Evolutionary conservation across 192 early-diverging fungal genomes (phyloP).

Genomic region (Coemansia sp.): DNA sequence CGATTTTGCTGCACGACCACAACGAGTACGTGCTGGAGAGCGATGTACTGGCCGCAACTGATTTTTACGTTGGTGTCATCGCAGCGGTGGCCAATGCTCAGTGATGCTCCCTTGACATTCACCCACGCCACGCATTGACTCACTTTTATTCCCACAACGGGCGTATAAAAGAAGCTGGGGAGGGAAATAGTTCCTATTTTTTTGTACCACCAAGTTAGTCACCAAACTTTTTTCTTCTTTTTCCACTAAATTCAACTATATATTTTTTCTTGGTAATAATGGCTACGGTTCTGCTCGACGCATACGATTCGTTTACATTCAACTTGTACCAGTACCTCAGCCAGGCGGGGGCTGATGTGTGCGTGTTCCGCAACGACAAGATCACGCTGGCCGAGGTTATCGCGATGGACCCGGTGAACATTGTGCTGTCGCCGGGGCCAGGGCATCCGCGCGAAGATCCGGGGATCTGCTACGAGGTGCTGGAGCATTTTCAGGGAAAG

Average conservation of each 20-base stretch:
- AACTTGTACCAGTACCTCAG: constrained; percentile 96
- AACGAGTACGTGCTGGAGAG: constrained; percentile 81
- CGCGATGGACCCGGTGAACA: constrained; percentile 83
- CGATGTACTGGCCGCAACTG: constrained; percentile 69
- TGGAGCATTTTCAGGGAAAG: constrained; percentile 87
- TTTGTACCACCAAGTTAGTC: background rate
- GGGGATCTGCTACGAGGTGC: constrained; percentile 86
- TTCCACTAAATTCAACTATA: background rate
- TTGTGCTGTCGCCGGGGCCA: constrained; percentile 96
- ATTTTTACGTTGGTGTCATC: constrained; percentile 71
- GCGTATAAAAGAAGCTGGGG: background rate
- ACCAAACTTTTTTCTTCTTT: constrained; percentile 3
- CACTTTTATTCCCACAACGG: background rate
- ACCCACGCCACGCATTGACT: background rate
- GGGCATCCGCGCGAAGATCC: constrained; percentile 89
- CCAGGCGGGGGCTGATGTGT: constrained; percentile 87
- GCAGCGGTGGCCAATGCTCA: constrained; percentile 51
- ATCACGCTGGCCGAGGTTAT: constrained; percentile 83
- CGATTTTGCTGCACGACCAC: constrained; percentile 82
- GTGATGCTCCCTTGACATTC: background rate
- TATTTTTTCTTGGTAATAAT: constrained; percentile 19
- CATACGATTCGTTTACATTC: constrained; percentile 99
- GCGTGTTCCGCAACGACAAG: constrained; percentile 92
- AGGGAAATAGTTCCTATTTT: background rate
- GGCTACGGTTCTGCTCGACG: constrained; percentile 83